Conservation (phyloP, 805 yeast species). For the Starmerella kuoi region DNA sequence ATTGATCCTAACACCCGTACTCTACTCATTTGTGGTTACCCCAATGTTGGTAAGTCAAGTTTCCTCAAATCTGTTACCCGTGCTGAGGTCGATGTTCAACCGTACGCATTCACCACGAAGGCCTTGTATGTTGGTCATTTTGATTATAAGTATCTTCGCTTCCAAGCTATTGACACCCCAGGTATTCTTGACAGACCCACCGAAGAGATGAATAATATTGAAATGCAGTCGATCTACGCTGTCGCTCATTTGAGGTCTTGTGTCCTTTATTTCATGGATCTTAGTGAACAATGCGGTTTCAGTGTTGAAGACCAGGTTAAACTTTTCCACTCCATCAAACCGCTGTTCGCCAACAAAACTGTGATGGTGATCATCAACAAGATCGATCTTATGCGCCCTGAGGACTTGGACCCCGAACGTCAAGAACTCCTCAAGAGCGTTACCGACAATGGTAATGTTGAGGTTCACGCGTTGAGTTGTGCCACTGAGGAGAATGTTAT, state of each 20-base stretch:
- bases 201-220: constrained; percentile 98
- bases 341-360: constrained; percentile 90
- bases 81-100: constrained; percentile 98
- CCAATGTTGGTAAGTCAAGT: constrained; percentile 97
- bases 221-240: constrained; percentile 98
- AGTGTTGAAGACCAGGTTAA: constrained; percentile 94
- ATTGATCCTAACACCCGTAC: constrained; percentile 99
- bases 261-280: constrained; percentile 94
- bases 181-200: constrained; percentile 98
- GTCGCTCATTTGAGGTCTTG: constrained; percentile 96
- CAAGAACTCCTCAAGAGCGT: constrained; percentile 60
- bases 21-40: constrained; percentile 92
- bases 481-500: constrained; percentile 87
- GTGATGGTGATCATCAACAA: constrained; percentile 93
- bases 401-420: constrained; percentile 67
- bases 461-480: constrained; percentile 87
- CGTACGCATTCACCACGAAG: constrained; percentile 98
- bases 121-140: constrained; percentile 96
- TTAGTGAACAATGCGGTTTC: constrained; percentile 98
- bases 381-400: constrained; percentile 76
- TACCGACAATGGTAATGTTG: constrained; percentile 55
- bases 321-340: constrained; percentile 92
- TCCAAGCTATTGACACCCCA: constrained; percentile 98
- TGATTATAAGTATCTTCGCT: constrained; percentile 92
- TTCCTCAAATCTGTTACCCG: constrained; percentile 86